These are phyloP conservation scores for Eimeria acervulina DNA, from an alignment of 169 alveolate genomes.

Conservation along the genomic window DNA sequence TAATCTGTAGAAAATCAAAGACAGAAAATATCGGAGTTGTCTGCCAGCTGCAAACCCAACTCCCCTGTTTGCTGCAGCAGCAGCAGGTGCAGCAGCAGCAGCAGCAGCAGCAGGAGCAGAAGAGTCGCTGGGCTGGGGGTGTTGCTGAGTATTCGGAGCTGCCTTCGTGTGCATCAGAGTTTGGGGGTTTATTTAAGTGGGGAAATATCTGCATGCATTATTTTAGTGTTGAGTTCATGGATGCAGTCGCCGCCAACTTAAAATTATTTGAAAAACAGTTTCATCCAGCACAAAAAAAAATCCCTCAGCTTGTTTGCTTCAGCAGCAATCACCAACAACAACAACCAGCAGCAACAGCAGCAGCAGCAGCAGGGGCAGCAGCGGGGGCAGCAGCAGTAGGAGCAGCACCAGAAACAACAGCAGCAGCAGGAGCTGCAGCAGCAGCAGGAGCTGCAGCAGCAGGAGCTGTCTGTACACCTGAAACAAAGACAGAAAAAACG, in stretches of 20 bases:
- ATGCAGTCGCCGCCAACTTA: background rate
- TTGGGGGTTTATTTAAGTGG: background rate
- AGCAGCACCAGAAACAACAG: too few relatives aligned
- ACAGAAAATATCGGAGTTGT: constrained; percentile 46
- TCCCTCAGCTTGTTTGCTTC: background rate
- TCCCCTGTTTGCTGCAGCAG: background rate
- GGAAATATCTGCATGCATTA: constrained; percentile 67
- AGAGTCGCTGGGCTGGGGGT: background rate
- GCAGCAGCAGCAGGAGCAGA: too few relatives aligned
- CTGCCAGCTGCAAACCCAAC: background rate
- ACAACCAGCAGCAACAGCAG: background rate
- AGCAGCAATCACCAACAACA: background rate
- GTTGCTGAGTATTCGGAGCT: constrained; percentile 54
- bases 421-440: background rate
- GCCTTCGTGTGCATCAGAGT: background rate
- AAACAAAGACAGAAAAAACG: background rate
- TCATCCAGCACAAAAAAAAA: constrained; percentile 43
- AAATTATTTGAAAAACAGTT: background rate
- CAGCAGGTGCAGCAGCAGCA: constrained; percentile 1
- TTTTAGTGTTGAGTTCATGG: constrained; percentile 1
- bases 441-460: too few relatives aligned
- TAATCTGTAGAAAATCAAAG: background rate
- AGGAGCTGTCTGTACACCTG: too few relatives aligned
- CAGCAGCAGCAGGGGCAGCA: constrained; percentile 3
- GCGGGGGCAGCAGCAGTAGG: too few relatives aligned